phyloP scores from a whole-genome alignment of 306 rosid genomes.

The Rosa rugosa region DNA sequence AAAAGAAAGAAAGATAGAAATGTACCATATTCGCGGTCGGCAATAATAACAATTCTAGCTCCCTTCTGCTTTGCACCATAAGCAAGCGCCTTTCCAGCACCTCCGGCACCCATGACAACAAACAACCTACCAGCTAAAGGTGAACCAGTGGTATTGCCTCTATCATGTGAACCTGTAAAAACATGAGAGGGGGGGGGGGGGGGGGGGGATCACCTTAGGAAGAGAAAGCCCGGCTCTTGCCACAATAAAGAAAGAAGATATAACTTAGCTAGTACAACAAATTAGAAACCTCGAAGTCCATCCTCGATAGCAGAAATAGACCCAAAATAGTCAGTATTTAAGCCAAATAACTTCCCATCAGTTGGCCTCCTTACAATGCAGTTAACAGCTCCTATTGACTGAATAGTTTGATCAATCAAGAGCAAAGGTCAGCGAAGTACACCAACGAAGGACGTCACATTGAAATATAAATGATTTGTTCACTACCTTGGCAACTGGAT shows the following conservation, averaged over 20 bases:
- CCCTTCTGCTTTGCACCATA: slow-evolving; percentile 96
- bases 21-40: slow-evolving; percentile 78
- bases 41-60: slow-evolving; percentile 83
- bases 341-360: slow-evolving; percentile 86
- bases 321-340: slow-evolving; percentile 82
- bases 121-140: slow-evolving; percentile 84
- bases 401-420: slow-evolving; percentile 16
- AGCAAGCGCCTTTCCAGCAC: slow-evolving; percentile 93
- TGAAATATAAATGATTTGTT: slow-evolving; percentile 16
- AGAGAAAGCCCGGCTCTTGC: slow-evolving; percentile 4
- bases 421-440: neutral
- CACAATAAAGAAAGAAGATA: slow-evolving; percentile 17
- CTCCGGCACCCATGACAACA: slow-evolving; percentile 96
- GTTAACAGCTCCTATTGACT: slow-evolving; percentile 96
- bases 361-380: slow-evolving; percentile 67
- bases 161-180: slow-evolving; percentile 40
- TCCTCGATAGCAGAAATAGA: slow-evolving; percentile 87
- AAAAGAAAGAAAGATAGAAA: neutral
- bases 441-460: neutral
- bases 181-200: slow-evolving; percentile 16
- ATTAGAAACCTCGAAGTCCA: slow-evolving; percentile 63
- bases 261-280: slow-evolving; percentile 15
- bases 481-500: slow-evolving; percentile 89
- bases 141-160: slow-evolving; percentile 41
- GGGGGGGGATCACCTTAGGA: neutral